Evolutionary conservation across 805 yeast genomes (phyloP).

Genomic region (Saitoella complicata): DNA sequence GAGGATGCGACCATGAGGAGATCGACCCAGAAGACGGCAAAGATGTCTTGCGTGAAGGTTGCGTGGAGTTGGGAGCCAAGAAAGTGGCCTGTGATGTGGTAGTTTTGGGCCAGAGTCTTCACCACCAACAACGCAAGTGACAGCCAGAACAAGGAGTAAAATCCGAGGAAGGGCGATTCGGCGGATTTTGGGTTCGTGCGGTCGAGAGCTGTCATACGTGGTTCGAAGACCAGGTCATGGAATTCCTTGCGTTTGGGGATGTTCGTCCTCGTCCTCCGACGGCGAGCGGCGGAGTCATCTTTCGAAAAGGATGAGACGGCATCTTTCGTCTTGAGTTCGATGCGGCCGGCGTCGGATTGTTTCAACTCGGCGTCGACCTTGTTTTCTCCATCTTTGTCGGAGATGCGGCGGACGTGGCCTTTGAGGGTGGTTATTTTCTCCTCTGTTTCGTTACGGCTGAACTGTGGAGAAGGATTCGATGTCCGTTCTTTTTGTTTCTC

Average conservation of each 20-base stretch:
- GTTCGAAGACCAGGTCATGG: not conserved
- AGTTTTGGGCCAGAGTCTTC: constrained; percentile 39
- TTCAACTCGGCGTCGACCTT: no score
- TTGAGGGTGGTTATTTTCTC: no score
- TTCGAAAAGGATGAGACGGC: no score
- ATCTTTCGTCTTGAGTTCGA: no score
- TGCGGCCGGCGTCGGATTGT: no score
- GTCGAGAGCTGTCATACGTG: not conserved
- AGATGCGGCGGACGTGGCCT: no score
- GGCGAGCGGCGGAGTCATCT: no score
- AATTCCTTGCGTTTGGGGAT: not conserved
- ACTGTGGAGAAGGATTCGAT: no score
- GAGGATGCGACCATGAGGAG: constrained; percentile 52
- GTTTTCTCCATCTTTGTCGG: no score
- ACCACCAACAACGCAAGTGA: constrained; percentile 39
- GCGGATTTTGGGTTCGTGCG: not conserved
- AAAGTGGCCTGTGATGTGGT: constrained; percentile 28
- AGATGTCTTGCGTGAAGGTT: constrained; percentile 43
- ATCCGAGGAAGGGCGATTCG: constrained; percentile 43
- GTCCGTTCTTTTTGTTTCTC: no score
- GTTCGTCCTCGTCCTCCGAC: no score
- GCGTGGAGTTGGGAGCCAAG: constrained; percentile 38
- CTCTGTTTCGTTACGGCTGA: no score
- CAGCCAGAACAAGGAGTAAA: constrained; percentile 69
- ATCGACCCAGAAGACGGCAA: constrained; percentile 60